Percentiles rank a stretch among this genome's conserved stretches.
These are phyloP conservation scores for Setomelanomma holmii DNA, from an alignment of 2,329 filamentous ascomycete genomes.

Conservation along the genomic window DNA sequence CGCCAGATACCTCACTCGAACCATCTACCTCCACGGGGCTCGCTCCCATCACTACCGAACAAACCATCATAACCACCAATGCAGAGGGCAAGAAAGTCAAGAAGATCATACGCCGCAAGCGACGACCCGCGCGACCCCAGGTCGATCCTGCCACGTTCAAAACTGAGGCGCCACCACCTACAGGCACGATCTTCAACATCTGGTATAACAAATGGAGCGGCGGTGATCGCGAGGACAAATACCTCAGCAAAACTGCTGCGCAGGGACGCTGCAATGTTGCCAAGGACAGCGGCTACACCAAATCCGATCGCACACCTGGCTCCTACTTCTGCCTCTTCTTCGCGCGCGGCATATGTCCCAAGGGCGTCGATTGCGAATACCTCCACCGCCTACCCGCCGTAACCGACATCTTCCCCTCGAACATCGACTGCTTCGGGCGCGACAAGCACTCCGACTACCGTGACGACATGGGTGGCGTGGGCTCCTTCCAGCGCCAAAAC, in stretches of 20 bases:
- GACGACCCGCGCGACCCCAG: conserved; percentile 86
- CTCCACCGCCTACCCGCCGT: conserved; percentile 86
- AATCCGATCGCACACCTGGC: conserved; percentile 60
- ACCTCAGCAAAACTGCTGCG: conserved; percentile 81
- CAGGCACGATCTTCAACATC: conserved; percentile 95
- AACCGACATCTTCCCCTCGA: conserved; percentile 90
- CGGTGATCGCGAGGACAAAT: conserved; percentile 92
- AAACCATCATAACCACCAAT: conserved; percentile 44
- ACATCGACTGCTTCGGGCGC: conserved; percentile 92
- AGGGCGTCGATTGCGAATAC: conserved; percentile 92
- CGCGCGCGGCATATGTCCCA: conserved; percentile 79
- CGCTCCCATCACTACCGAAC: conserved; percentile 32
- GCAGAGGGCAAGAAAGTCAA: conserved; percentile 73
- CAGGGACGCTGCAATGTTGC: conserved; percentile 87
- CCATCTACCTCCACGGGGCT: conserved; percentile 32
- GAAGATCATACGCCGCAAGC: conserved; percentile 91
- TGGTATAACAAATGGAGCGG: conserved; percentile 99
- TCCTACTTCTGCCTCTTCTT: conserved; percentile 95
- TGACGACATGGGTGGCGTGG: conserved; percentile 97
- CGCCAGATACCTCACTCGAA: conserved; percentile 18
- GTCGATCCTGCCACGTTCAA: conserved; percentile 85
- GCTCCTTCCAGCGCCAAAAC: conserved; percentile 92
- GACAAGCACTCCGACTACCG: conserved; percentile 93
- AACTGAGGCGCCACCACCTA: conserved; percentile 86
- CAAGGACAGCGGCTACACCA: conserved; percentile 63